Base-by-base conservation (phyloP, 768 basidiomycete genomes). In the Russula virescens region DNA sequence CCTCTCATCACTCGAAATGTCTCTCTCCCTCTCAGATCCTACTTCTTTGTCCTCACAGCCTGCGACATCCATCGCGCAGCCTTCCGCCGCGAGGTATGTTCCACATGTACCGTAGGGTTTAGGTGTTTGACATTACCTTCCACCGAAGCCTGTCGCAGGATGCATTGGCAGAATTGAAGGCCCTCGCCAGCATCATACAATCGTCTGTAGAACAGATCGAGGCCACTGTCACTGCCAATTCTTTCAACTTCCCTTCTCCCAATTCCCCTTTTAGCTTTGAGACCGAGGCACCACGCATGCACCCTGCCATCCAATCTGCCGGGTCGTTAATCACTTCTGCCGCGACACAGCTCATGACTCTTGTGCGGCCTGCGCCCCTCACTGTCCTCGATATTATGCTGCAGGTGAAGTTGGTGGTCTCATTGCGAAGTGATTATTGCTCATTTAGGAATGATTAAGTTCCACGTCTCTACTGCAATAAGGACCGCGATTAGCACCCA, bases 161-260 rank as follows among this genome's bases (percentile, higher is more conserved):
- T 34, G 16, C 51, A 21, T 38, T 60, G 59, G 52, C 2, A 0
- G 56, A 63, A 34, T 48, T 63, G 40, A 63, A 53, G n/a, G 23
- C 56, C 13, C 62, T 63, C 25, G 28, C 43, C 6, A 58, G 46
- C 43, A 63, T 63, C 40, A 58, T 63, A 43, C 55, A 53, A 48
- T 45, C 62, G 1, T 63, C 62, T 1, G 18, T 63, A 18, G 21
- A 58, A 43, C n/a, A 51, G 28, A 59, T 59, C 3, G 58, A 59
- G 14, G 49, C 11, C 0, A 28, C 9, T 4, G 58, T 59, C 6
- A 43, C 28, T 0, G 38, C 58, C n/a, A 59, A 59, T 6, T 59
- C 58, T 6, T 43, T 53, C n/a, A 52, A 28, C 5, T 63, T 52
- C 21, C 56, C 62, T 35, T 53, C 56, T 11, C 11, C 50, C 26